These are phyloP conservation scores for Paramecium primaurelia DNA, from an alignment of 73 alveolate species.

Conservation along the genomic window DNA sequence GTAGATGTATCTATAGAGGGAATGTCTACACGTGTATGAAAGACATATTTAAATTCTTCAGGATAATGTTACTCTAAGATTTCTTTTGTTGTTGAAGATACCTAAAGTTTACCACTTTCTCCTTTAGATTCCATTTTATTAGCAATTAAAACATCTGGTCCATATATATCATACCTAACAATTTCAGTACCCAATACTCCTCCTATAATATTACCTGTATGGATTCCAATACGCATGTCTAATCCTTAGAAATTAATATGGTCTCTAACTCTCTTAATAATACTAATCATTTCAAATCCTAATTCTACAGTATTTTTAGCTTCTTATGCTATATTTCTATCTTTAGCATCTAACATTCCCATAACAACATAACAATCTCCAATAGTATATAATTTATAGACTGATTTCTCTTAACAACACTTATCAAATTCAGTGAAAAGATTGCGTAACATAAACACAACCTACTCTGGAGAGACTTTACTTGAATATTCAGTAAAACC, in stretches of 20 bases:
- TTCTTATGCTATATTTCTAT: conserved; percentile 44
- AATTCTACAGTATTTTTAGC: conserved; percentile 43
- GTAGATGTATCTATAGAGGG: neutral
- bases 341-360: conserved; percentile 46
- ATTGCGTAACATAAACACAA: conserved; percentile 43
- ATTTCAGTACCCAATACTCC: conserved; percentile 60
- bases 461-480: conserved; percentile 43
- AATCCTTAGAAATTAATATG: conserved; percentile 45
- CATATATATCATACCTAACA: conserved; percentile 57
- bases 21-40: neutral
- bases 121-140: conserved; percentile 63
- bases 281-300: conserved; percentile 43
- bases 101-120: conserved; percentile 22
- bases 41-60: neutral
- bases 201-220: conserved; percentile 53
- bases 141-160: conserved; percentile 58
- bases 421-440: conserved; percentile 44
- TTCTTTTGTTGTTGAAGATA: conserved; percentile 32
- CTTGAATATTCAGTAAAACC: conserved; percentile 59
- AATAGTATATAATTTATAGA: conserved; percentile 25
- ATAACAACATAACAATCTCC: conserved; percentile 58
- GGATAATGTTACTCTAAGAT: conserved; percentile 30
- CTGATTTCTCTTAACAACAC: conserved; percentile 34
- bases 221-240: conserved; percentile 56
- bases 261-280: conserved; percentile 30